Conservation (phyloP, 345 rosid genomes). For the Toxicodendron radicans region DNA sequence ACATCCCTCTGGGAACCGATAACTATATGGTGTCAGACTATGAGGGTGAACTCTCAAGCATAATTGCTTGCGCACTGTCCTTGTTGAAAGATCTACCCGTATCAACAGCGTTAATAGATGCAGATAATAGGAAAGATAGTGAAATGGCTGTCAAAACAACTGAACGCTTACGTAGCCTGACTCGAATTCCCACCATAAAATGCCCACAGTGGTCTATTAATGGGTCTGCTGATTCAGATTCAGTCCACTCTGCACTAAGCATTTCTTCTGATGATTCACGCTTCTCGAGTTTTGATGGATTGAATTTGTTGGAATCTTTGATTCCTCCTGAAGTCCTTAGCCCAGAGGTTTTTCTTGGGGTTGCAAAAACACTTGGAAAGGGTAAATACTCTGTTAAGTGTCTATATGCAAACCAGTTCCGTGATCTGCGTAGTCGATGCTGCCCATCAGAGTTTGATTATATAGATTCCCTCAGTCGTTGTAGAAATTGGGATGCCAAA, state of each 20-base stretch:
- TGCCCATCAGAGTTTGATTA: conserved; percentile 81
- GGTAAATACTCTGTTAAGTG: conserved; percentile 78
- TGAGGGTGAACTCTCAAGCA: conserved; percentile 89
- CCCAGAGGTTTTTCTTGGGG: conserved; percentile 66
- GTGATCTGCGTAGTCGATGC: conserved; percentile 63
- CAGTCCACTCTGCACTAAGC: conserved; percentile 33
- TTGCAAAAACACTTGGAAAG: conserved; percentile 59
- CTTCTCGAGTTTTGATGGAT: conserved; percentile 75
- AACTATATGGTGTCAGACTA: conserved; percentile 67
- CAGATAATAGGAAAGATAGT: conserved; percentile 36
- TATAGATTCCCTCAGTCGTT: conserved; percentile 84
- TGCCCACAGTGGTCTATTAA: conserved; percentile 54
- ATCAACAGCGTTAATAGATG: conserved; percentile 25
- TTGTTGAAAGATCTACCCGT: conserved; percentile 43
- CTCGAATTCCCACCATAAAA: conserved; percentile 39
- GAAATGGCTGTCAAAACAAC: conserved; percentile 26
- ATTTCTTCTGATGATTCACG: conserved; percentile 55
- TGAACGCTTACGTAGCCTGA: conserved; percentile 31
- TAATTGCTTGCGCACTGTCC: conserved; percentile 86
- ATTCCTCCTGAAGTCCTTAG: conserved; percentile 48
- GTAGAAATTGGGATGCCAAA: conserved; percentile 91
- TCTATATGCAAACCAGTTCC: conserved; percentile 72
- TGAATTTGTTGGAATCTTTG: conserved; percentile 58
- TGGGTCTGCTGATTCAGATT: conserved; percentile 60
- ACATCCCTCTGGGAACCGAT: conserved; percentile 56